Evolutionary conservation across 192 early-diverging fungal species (phyloP).

Genomic region (Mycoemilia scoparia): DNA sequence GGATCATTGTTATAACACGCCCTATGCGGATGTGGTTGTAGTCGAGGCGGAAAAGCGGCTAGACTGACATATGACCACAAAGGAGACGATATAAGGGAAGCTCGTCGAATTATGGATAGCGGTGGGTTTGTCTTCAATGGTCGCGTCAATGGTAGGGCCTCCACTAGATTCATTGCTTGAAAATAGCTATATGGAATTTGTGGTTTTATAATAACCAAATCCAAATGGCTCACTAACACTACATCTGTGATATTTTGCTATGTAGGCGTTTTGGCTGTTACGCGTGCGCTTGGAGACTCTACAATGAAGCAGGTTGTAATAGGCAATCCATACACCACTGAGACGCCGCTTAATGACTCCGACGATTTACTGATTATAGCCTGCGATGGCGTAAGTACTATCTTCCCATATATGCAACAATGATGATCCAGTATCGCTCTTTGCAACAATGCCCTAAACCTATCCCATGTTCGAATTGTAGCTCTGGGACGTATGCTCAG

Average conservation of each 20-base stretch:
- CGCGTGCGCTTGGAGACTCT: constrained; percentile 83
- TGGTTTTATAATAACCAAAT: too few relatives aligned
- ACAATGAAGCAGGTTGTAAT: constrained; percentile 95
- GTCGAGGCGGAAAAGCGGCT: constrained; percentile 62
- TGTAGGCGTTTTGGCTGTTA: constrained; percentile 77
- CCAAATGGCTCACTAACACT: background rate
- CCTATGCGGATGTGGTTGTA: too few relatives aligned
- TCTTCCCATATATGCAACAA: background rate
- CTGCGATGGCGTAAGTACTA: constrained; percentile 96
- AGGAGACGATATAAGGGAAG: constrained; percentile 76
- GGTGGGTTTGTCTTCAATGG: constrained; percentile 97
- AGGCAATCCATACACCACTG: constrained; percentile 88
- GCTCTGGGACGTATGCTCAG: constrained; percentile 96
- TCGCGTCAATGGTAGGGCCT: constrained; percentile 68
- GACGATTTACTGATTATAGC: constrained; percentile 84
- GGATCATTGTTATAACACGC: constrained; percentile 1
- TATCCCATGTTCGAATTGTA: too few relatives aligned
- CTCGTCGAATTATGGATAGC: constrained; percentile 74
- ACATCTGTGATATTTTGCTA: constrained; percentile 8
- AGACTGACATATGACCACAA: constrained; percentile 97
- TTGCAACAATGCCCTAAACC: background rate
- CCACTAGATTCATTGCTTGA: background rate
- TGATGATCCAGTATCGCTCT: background rate
- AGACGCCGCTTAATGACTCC: constrained; percentile 51
- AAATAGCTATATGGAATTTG: too few relatives aligned